Evolutionary conservation across 805 yeast species (phyloP).

Genomic region (Lipomyces sp.): DNA sequence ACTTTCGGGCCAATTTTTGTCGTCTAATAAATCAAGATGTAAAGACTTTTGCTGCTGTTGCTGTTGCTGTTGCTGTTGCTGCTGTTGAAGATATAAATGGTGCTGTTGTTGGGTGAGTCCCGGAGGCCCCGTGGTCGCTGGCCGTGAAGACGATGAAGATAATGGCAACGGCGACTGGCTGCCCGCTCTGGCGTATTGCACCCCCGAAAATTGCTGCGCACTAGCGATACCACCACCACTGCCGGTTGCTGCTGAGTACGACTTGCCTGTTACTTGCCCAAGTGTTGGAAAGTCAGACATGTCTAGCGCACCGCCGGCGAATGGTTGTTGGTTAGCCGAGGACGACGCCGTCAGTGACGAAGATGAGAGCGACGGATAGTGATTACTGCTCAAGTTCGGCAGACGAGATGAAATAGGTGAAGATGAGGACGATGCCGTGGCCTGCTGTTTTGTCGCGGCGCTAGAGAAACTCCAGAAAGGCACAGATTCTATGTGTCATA

Average conservation of each 20-base stretch:
- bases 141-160: slow-evolving; percentile 1
- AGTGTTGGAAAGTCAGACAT: slow-evolving; percentile 22
- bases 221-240: background rate
- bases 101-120: slow-evolving; percentile 13
- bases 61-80: slow-evolving; percentile 12
- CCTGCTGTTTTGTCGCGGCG: too few relatives aligned
- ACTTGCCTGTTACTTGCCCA: slow-evolving; percentile 14
- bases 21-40: slow-evolving; percentile 5
- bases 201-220: background rate
- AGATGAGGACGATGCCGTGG: too few relatives aligned
- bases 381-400: background rate
- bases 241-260: slow-evolving; percentile 9
- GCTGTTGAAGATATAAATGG: slow-evolving; percentile 10
- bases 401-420: background rate
- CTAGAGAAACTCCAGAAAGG: too few relatives aligned
- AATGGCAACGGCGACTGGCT: slow-evolving; percentile 24
- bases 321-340: background rate
- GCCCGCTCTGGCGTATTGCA: slow-evolving; percentile 15
- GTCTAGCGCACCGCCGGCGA: slow-evolving; percentile 12
- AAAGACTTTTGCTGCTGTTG: slow-evolving; percentile 11
- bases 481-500: too few relatives aligned
- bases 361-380: background rate
- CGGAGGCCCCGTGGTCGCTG: slow-evolving; percentile 11
- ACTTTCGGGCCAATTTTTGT: slow-evolving; percentile 12
- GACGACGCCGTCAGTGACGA: background rate